Percentiles rank a stretch among this genome's conserved stretches.
phyloP scores from a whole-genome alignment of 805 yeast species.

The Candida golubevii region DNA sequence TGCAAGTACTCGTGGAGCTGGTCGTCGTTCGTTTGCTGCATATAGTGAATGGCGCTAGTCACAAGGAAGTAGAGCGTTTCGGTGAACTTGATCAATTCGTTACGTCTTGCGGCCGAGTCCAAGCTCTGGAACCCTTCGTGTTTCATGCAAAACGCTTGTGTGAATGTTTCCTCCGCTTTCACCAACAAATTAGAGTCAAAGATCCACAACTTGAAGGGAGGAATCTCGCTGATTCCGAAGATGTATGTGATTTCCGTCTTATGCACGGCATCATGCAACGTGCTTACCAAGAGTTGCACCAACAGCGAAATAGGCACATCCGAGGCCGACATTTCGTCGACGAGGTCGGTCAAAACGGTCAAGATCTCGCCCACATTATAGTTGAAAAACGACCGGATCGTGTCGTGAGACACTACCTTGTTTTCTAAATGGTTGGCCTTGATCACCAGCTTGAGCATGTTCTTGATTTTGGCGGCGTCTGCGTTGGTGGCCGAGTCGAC shows the following conservation, averaged over 20 bases:
- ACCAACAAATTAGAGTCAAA: constrained; percentile 38
- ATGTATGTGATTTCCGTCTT: constrained; percentile 39
- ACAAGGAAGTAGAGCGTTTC: constrained; percentile 33
- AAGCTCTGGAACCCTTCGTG: constrained; percentile 5
- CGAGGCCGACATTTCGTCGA: constrained; percentile 18
- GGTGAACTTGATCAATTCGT: constrained; percentile 22
- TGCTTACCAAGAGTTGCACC: constrained; percentile 21
- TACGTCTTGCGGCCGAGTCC: constrained; percentile 15
- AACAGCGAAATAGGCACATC: constrained; percentile 17
- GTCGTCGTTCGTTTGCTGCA: constrained; percentile 25
- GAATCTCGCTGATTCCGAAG: constrained; percentile 24
- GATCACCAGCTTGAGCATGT: constrained; percentile 10
- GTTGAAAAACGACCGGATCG: constrained; percentile 25
- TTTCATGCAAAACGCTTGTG: constrained; percentile 18
- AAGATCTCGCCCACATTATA: constrained; percentile 23
- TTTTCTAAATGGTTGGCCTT: constrained; percentile 6
- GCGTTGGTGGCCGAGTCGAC: constrained; percentile 11
- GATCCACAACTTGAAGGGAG: constrained; percentile 43
- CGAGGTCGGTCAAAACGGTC: constrained; percentile 25
- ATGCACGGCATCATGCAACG: constrained; percentile 31
- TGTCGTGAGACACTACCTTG: constrained; percentile 14
- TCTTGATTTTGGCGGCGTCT: constrained; percentile 12
- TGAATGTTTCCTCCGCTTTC: constrained; percentile 39
- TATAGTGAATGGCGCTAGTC: constrained; percentile 32
- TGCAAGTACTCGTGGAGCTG: constrained; percentile 25